Conservation (phyloP, 2,329 filamentous ascomycete genomes). For the Atkinsonella texensis region DNA sequence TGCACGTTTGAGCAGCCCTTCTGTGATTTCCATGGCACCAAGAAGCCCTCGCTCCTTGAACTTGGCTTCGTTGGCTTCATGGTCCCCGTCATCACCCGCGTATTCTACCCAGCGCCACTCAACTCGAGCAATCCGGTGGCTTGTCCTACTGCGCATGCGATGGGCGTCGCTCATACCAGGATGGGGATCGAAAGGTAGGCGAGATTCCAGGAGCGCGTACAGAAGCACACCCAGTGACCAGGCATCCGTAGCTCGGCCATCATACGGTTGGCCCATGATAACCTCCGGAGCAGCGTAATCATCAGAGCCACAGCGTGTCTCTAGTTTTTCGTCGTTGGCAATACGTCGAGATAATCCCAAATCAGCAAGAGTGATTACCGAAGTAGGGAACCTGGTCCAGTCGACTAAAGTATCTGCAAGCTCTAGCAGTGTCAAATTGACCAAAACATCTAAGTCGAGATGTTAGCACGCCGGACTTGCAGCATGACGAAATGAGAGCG, state of each 20-base stretch:
- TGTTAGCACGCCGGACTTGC: background rate
- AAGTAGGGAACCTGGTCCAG: conserved; percentile 66
- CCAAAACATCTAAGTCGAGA: conserved; percentile 61
- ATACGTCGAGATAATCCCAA: conserved; percentile 81
- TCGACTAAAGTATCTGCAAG: conserved; percentile 51
- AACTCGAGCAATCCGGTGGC: conserved; percentile 86
- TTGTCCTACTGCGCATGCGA: conserved; percentile 68
- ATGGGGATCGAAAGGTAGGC: conserved; percentile 82
- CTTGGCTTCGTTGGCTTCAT: conserved; percentile 53
- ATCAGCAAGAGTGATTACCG: conserved; percentile 81
- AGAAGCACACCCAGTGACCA: conserved; percentile 92
- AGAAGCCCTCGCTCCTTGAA: conserved; percentile 53
- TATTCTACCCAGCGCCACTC: conserved; percentile 94
- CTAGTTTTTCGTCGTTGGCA: conserved; percentile 75
- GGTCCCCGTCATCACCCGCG: conserved; percentile 73
- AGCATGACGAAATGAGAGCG: background rate
- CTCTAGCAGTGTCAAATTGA: conserved; percentile 64
- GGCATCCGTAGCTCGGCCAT: conserved; percentile 81
- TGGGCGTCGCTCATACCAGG: conserved; percentile 68
- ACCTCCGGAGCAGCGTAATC: conserved; percentile 97
- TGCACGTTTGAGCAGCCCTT: conserved; percentile 72
- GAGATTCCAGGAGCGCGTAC: conserved; percentile 86
- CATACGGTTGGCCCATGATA: conserved; percentile 87
- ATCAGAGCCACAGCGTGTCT: conserved; percentile 87
- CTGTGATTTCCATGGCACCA: conserved; percentile 70